Evolutionary conservation across 177 flowering plant species (phyloP).

Genomic region (Vitis hybrid): DNA sequence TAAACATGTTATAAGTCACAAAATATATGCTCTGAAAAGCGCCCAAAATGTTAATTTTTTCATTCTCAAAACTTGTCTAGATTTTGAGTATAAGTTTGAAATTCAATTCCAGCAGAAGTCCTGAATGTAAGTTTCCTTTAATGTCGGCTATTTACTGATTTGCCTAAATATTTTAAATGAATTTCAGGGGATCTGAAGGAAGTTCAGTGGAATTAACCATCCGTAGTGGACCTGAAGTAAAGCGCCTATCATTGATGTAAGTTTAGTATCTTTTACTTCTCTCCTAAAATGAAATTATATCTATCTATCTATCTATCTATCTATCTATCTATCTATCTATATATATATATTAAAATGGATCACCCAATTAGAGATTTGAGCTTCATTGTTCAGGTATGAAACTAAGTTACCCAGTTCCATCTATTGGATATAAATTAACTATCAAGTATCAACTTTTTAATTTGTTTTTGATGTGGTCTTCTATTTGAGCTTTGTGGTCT

Average conservation of each 20-base stretch:
- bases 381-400: background rate
- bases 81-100: background rate
- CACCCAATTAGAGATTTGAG: too few relatives aligned
- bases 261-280: constrained; percentile 16
- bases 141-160: constrained; percentile 8
- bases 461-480: background rate
- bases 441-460: background rate
- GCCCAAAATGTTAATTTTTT: too few relatives aligned
- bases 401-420: background rate
- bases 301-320: background rate
- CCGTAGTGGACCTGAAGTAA: constrained; percentile 67
- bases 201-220: constrained; percentile 69
- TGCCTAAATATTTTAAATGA: constrained; percentile 6
- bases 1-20: background rate
- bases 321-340: too few relatives aligned
- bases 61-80: too few relatives aligned
- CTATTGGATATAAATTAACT: background rate
- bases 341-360: too few relatives aligned
- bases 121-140: too few relatives aligned
- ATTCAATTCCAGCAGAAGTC: background rate
- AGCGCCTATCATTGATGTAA: constrained; percentile 65
- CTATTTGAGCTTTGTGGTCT: background rate
- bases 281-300: background rate
- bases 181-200: constrained; percentile 93
- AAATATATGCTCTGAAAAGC: background rate